These are phyloP conservation scores for Penicillium coprophilum DNA, from an alignment of 495 filamentous ascomycete genomes.

Conservation along the genomic window DNA sequence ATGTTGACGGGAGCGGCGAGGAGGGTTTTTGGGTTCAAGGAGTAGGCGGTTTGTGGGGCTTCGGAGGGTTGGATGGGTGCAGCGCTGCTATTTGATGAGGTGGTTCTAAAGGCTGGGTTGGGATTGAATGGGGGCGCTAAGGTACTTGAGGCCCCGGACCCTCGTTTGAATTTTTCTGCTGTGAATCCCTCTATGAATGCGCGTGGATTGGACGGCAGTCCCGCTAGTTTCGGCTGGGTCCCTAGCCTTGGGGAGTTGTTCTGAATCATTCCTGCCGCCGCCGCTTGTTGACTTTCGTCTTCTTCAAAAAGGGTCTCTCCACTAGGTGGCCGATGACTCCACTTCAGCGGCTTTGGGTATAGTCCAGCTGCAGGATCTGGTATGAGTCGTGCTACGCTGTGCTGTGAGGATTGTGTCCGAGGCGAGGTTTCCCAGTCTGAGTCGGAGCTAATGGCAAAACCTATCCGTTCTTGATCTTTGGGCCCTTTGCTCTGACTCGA, in stretches of 20 bases:
- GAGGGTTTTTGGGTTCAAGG: conserved; percentile 5
- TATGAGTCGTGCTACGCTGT: conserved; percentile 35
- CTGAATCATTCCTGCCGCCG: not conserved
- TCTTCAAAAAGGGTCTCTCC: conserved; percentile 44
- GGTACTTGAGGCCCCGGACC: not conserved
- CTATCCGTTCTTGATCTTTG: conserved; percentile 23
- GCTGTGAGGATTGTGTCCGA: conserved; percentile 32
- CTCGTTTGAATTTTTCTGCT: conserved; percentile 18
- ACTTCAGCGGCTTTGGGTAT: conserved; percentile 40
- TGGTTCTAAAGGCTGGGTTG: conserved; percentile 1
- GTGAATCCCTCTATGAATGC: conserved; percentile 34
- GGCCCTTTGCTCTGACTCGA: not conserved
- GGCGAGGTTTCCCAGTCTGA: conserved; percentile 33
- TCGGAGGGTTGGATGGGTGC: conserved; percentile 11
- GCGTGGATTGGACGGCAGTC: conserved; percentile 42
- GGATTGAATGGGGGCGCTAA: conserved; percentile 8
- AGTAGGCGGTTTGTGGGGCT: conserved; percentile 8
- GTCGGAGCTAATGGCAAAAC: conserved; percentile 33
- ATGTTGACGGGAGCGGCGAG: conserved; percentile 10
- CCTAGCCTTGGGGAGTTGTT: conserved; percentile 8
- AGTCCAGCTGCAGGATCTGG: conserved; percentile 30
- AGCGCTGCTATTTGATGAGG: conserved; percentile 16
- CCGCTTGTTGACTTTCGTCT: conserved; percentile 22
- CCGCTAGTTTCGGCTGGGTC: conserved; percentile 21
- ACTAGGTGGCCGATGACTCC: conserved; percentile 38